Evolutionary conservation across 306 rosid genomes (phyloP), one percentile per base, ranked within the genome.

Genomic region (Comarum palustre): DNA sequence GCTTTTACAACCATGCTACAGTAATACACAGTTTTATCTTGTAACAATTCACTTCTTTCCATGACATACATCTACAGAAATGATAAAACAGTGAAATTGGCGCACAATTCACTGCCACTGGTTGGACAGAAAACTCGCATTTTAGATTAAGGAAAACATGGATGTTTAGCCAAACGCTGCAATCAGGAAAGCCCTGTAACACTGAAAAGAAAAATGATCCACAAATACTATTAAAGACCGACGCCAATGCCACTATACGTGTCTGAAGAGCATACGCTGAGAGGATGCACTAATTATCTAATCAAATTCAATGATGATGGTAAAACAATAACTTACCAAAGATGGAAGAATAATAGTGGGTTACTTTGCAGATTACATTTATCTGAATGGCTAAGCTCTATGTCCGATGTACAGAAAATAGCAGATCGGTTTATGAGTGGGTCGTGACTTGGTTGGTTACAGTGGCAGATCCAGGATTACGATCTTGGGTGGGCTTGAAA

Each of bases 141-240:
- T 52, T 52, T 36, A 54, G 66, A 38, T 54, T 12, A 54, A 54
- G 66, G 17, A 8, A 22, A 54, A 32, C 48, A 20, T 8, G 50
- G 2, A 48, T 27, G 55, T 68, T 89, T 82, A 93, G 79, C 96
- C 98, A 16, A 93, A 91, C 34, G 97, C 85, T 17, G 94, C 80
- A 63, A 93, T 81, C 75, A 93, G 97, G 85, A 93, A 93, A 71
- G 83, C 77, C 75, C 91, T 93, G 75, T 91, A 91, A 91, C 17
- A 97, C 98, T 93, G 96, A 4, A 57, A 79, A 68, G 13, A 74
- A 64, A 32, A 58, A 34, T 76, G 6, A 80, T 69, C 66, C 52
- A 50, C 60, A 48, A 58, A 74, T 22, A 55, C 16, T 3, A 41
- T 55, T 55, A 71, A 64, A 54, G 51, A 31, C 24, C 9, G 1